Evolutionary conservation across 257 asterid genomes (phyloP).

Genomic region (Primulina eburnea): DNA sequence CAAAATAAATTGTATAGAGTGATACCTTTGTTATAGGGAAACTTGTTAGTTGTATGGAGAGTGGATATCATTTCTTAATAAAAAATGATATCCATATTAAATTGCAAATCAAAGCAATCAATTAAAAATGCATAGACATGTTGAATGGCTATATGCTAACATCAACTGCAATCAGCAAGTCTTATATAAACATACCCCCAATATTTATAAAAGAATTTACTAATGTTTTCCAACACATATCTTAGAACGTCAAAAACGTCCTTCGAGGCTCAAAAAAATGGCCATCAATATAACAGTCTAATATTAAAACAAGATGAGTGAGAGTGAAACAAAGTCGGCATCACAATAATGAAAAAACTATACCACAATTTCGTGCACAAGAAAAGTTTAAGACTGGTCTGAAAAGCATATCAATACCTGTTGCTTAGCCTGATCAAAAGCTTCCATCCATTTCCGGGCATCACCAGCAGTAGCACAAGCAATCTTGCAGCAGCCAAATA

Average conservation of each 20-base stretch:
- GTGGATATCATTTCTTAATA: background rate
- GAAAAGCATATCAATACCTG: constrained; percentile 47
- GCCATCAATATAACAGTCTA: constrained; percentile 5
- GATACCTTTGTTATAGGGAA: background rate
- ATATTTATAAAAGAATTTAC: constrained; percentile 15
- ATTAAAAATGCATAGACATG: constrained; percentile 18
- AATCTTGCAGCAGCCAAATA: constrained; percentile 57
- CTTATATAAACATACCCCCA: background rate
- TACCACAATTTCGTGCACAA: background rate
- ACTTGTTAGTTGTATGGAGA: background rate
- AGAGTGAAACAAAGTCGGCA: background rate
- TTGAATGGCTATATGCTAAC: constrained; percentile 16
- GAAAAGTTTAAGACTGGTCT: background rate
- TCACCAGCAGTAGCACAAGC: constrained; percentile 90
- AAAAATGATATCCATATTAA: constrained; percentile 11
- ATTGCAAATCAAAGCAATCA: constrained; percentile 4
- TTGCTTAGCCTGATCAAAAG: constrained; percentile 93
- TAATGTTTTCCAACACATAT: constrained; percentile 2
- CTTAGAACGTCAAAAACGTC: constrained; percentile 7
- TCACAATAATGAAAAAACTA: constrained; percentile 2
- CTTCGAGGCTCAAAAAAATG: constrained; percentile 11
- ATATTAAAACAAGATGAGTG: constrained; percentile 13
- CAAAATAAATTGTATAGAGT: constrained; percentile 8
- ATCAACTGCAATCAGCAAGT: constrained; percentile 15
- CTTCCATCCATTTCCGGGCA: constrained; percentile 90